A percentile compares a stretch with the other conserved stretches of the same genome.
Conservation (phyloP, 2,329 filamentous ascomycete genomes). For the Aspergillus novoparasiticus region DNA sequence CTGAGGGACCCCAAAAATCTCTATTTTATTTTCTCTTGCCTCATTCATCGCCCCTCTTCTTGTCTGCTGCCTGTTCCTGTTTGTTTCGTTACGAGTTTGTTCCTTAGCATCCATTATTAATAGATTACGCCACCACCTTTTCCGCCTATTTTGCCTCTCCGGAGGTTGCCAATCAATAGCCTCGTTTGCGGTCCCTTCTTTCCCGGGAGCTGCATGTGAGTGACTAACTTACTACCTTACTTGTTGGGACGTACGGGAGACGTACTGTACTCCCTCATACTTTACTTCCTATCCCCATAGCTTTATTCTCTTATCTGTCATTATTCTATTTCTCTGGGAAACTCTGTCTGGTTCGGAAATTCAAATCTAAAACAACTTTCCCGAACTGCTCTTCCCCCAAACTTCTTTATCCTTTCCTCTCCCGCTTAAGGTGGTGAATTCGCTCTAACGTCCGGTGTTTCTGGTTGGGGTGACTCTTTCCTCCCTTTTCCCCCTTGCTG, state of each 20-base stretch:
- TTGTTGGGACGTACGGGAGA: constrained; percentile 1
- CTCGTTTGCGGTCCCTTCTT: constrained; percentile 2
- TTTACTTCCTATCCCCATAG: not conserved
- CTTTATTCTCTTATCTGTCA: not conserved
- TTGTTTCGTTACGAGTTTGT: not conserved
- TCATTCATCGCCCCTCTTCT: not conserved
- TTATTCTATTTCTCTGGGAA: not conserved
- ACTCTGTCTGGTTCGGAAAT: not conserved
- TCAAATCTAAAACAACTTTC: not conserved
- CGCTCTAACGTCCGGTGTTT: constrained; percentile 5
- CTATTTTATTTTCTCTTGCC: not conserved
- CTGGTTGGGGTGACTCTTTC: constrained; percentile 11
- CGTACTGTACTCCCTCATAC: constrained; percentile 5
- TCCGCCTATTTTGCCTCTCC: constrained; percentile 10
- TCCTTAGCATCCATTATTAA: constrained; percentile 21
- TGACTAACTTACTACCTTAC: not conserved
- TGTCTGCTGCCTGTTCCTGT: constrained; percentile 13
- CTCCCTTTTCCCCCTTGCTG: constrained; percentile 18
- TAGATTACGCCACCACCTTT: constrained; percentile 26
- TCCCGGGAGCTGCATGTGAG: constrained; percentile 18
- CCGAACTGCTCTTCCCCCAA: not conserved
- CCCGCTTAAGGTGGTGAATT: not conserved
- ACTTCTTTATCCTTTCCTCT: not conserved
- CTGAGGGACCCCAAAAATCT: not conserved
- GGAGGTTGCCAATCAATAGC: constrained; percentile 5